Conservation (phyloP, 345 rosid species). For the Salix udensis region DNA sequence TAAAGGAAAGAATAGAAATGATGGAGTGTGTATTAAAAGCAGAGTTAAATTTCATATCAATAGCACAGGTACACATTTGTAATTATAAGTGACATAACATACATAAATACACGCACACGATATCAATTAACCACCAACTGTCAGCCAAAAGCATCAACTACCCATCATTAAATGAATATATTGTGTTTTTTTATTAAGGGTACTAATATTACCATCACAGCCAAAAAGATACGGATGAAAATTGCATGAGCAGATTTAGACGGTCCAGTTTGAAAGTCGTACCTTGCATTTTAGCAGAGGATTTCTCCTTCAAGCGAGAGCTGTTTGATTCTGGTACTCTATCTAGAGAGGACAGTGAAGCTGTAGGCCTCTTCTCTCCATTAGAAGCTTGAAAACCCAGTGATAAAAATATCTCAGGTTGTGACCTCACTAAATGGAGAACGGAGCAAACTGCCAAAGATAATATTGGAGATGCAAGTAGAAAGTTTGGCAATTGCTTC, state of each 20-base stretch:
- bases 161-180: too few relatives aligned
- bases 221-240: too few relatives aligned
- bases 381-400: constrained; percentile 58
- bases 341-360: constrained; percentile 28
- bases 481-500: constrained; percentile 91
- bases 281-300: constrained; percentile 29
- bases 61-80: neutral
- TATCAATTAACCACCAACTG: too few relatives aligned
- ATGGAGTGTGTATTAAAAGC: neutral
- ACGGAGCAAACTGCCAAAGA: constrained; percentile 66
- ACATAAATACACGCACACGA: neutral
- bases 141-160: too few relatives aligned
- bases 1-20: neutral
- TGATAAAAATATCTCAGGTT: constrained; percentile 48
- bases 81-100: neutral
- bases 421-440: constrained; percentile 47
- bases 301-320: constrained; percentile 11
- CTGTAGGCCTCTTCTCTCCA: constrained; percentile 39
- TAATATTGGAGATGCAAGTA: constrained; percentile 85
- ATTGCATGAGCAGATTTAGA: neutral
- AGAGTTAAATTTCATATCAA: neutral
- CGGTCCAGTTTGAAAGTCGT: constrained; percentile 8
- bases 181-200: too few relatives aligned
- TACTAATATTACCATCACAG: too few relatives aligned
- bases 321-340: constrained; percentile 16